Percentiles rank a stretch among this genome's conserved stretches.
These are phyloP conservation scores for Fusarium brevicatenulatum DNA, from an alignment of 2,329 filamentous ascomycete species.

Conservation along the genomic window DNA sequence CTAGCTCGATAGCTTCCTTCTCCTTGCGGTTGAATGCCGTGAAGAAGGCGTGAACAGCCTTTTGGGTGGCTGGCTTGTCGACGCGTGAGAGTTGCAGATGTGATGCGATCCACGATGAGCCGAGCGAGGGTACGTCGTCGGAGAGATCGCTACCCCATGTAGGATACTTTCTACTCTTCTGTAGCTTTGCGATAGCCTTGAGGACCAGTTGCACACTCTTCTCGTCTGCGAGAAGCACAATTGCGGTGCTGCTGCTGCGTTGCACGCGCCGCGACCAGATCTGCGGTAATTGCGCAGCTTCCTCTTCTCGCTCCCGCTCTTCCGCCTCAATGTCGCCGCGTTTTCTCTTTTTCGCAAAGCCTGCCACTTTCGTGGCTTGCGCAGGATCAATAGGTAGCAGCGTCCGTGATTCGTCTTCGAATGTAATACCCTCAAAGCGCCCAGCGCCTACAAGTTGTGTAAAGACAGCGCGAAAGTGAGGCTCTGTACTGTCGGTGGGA, in stretches of 20 bases:
- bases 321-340: constrained; percentile 64
- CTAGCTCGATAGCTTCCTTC: constrained; percentile 70
- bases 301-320: constrained; percentile 64
- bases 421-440: constrained; percentile 80
- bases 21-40: constrained; percentile 78
- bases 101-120: constrained; percentile 65
- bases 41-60: constrained; percentile 86
- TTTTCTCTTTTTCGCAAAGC: constrained; percentile 55
- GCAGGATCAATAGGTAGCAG: constrained; percentile 57
- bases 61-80: constrained; percentile 71
- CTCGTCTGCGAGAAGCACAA: constrained; percentile 86
- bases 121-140: constrained; percentile 67
- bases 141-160: constrained; percentile 73
- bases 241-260: constrained; percentile 78
- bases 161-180: constrained; percentile 69
- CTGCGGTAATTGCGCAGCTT: constrained; percentile 71
- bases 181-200: constrained; percentile 75
- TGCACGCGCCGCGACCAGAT: constrained; percentile 79
- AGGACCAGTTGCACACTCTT: constrained; percentile 79
- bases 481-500: constrained; percentile 83
- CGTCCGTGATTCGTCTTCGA: constrained; percentile 69
- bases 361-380: constrained; percentile 56
- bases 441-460: constrained; percentile 77
- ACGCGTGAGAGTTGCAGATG: constrained; percentile 81
- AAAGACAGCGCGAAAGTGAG: constrained; percentile 81